Percentiles rank a stretch among this genome's conserved stretches.
Conservation (phyloP, 768 basidiomycete species). For the Sarcodon aspratus region DNA sequence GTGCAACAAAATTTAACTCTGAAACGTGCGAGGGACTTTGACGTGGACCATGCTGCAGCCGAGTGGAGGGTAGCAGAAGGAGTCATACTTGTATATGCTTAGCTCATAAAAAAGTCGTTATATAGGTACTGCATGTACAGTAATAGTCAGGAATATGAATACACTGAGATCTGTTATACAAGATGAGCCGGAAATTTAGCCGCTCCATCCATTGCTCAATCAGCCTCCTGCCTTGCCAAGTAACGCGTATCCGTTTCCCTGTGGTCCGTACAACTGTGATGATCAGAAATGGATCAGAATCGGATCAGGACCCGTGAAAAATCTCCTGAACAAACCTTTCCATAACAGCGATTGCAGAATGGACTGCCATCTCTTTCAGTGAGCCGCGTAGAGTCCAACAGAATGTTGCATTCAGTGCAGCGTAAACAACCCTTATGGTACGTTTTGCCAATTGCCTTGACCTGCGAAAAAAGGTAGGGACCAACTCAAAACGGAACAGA, state of each 20-base stretch:
- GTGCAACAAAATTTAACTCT: slow-evolving; percentile 29
- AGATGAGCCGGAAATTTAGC: too few relatives aligned
- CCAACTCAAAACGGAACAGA: too few relatives aligned
- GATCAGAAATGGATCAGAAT: background rate
- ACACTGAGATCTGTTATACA: too few relatives aligned
- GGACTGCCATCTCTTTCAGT: slow-evolving; percentile 70
- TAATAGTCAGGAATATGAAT: too few relatives aligned
- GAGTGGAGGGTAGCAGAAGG: slow-evolving; percentile 57
- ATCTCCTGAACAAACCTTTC: slow-evolving; percentile 32
- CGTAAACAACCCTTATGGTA: slow-evolving; percentile 71
- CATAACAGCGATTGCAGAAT: slow-evolving; percentile 62
- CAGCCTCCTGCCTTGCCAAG: slow-evolving; percentile 39
- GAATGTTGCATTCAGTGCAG: slow-evolving; percentile 60
- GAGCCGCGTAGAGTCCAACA: slow-evolving; percentile 60
- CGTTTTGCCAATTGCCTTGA: slow-evolving; percentile 72
- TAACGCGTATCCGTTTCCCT: slow-evolving; percentile 67
- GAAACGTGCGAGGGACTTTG: slow-evolving; percentile 45
- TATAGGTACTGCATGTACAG: too few relatives aligned
- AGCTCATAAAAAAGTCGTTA: background rate
- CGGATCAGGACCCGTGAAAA: background rate
- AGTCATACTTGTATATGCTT: slow-evolving; percentile 33
- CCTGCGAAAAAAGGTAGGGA: slow-evolving; percentile 24
- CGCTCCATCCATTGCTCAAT: background rate
- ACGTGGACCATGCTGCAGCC: slow-evolving; percentile 51
- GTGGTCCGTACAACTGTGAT: slow-evolving; percentile 56